Evolutionary conservation across 441 rosid genomes (phyloP).

Genomic region (Melastoma candidum): DNA sequence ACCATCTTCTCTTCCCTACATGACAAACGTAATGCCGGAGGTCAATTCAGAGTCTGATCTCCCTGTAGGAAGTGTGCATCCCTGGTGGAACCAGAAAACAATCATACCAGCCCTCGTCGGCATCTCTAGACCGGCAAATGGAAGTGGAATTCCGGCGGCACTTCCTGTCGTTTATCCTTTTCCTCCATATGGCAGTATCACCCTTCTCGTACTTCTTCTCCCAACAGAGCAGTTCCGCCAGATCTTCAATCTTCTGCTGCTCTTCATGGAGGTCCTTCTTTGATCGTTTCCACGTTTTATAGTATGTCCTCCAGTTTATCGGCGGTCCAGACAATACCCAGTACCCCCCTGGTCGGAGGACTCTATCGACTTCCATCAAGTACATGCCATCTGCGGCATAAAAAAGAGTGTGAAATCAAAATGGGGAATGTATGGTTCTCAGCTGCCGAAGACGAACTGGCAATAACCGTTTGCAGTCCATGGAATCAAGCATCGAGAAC

Average conservation of each 20-base stretch:
- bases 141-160: constrained; percentile 39
- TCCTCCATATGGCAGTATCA: constrained; percentile 66
- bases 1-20: constrained; percentile 70
- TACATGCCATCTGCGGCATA: constrained; percentile 51
- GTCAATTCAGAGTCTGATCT: too few species aligned
- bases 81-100: constrained; percentile 1
- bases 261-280: constrained; percentile 64
- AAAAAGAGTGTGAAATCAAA: constrained; percentile 10
- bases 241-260: constrained; percentile 64
- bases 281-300: constrained; percentile 71
- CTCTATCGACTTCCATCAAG: constrained; percentile 86
- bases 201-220: constrained; percentile 93
- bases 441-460: background rate
- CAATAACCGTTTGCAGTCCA: constrained; percentile 63
- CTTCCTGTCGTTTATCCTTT: constrained; percentile 43
- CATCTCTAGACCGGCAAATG: constrained; percentile 27
- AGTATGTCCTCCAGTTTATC: constrained; percentile 78
- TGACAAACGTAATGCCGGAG: too few species aligned
- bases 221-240: constrained; percentile 81
- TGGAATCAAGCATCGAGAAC: constrained; percentile 66
- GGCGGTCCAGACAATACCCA: constrained; percentile 95
- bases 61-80: too few species aligned
- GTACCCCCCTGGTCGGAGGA: constrained; percentile 86
- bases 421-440: too few species aligned
- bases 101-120: constrained; percentile 47